A percentile compares a stretch with the other conserved stretches of the same genome.
Evolutionary conservation across 176 grass and related monocot genomes (phyloP).

Genomic region (Cenchrus fungigraminus): DNA sequence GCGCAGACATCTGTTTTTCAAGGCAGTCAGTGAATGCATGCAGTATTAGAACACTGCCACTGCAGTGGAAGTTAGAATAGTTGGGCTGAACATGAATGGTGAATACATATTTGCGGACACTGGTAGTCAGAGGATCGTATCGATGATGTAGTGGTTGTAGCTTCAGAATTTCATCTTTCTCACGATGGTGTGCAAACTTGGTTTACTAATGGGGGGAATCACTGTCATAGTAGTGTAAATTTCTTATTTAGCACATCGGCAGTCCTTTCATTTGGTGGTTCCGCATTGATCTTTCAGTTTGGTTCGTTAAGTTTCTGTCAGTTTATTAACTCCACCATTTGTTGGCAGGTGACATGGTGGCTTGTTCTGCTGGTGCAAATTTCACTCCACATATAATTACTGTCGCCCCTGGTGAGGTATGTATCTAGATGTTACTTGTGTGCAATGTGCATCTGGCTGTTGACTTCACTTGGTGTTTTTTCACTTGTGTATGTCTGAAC

Average conservation of each 20-base stretch:
- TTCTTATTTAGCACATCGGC: background rate
- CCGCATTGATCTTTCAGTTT: background rate
- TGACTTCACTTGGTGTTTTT: background rate
- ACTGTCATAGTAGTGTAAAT: background rate
- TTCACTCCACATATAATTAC: conserved; percentile 95
- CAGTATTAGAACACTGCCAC: background rate
- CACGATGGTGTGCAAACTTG: background rate
- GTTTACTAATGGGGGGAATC: background rate
- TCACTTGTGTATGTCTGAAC: background rate
- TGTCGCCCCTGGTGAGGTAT: conserved; percentile 93
- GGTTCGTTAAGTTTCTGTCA: background rate
- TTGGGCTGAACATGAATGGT: background rate
- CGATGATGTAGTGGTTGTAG: background rate
- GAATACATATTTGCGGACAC: background rate
- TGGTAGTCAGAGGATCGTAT: background rate
- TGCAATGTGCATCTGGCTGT: background rate
- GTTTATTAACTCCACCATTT: conserved; percentile 12
- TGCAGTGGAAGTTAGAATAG: background rate
- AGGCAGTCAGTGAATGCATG: background rate
- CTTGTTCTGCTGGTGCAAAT: conserved; percentile 82
- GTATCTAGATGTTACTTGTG: conserved; percentile 4
- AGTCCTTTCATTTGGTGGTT: background rate
- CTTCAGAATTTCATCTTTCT: background rate
- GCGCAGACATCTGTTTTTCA: background rate
- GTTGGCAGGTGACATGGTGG: conserved; percentile 68